phyloP scores from a whole-genome alignment of 805 yeast species.

The Sugiyamaella mastotermitis region DNA sequence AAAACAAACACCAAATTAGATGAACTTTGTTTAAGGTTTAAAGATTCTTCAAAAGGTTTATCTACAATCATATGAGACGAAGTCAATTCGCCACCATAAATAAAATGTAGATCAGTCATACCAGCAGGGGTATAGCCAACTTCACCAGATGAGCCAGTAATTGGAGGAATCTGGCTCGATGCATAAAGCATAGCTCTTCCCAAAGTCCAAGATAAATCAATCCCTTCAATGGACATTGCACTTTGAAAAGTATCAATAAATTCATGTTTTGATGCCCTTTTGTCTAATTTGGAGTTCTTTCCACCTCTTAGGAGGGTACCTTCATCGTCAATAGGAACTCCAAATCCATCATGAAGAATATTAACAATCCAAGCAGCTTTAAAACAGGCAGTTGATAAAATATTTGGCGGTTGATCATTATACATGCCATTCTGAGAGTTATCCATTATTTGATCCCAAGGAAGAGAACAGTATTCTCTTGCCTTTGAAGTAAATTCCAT shows the following conservation, averaged over 20 bases:
- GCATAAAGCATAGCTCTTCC: conserved; percentile 83
- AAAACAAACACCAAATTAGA: background rate
- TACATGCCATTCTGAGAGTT: conserved; percentile 51
- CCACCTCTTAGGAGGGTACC: no score
- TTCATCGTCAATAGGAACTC: conserved; percentile 49
- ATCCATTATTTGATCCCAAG: conserved; percentile 53
- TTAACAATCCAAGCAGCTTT: conserved; percentile 93
- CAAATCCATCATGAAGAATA: conserved; percentile 87
- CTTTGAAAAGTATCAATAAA: conserved; percentile 66
- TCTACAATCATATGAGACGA: background rate
- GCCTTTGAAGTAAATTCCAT: conserved; percentile 60
- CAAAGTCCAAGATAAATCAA: conserved; percentile 89
- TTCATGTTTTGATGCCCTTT: conserved; percentile 8
- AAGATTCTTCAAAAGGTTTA: background rate
- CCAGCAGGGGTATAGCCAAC: conserved; percentile 23
- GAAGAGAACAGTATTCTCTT: conserved; percentile 64
- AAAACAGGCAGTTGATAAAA: conserved; percentile 75
- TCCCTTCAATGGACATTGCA: conserved; percentile 71
- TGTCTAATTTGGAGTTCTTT: conserved; percentile 18
- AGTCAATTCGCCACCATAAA: conserved; percentile 24
- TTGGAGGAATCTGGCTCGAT: conserved; percentile 50
- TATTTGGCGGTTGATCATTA: conserved; percentile 48
- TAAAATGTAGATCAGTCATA: conserved; percentile 11
- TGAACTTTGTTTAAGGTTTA: background rate
- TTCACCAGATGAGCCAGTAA: background rate